Evolutionary conservation across 139 green algal species (phyloP), one percentile per base, ranked within the genome.

Genomic region (Zygnema circumcarinatum): DNA sequence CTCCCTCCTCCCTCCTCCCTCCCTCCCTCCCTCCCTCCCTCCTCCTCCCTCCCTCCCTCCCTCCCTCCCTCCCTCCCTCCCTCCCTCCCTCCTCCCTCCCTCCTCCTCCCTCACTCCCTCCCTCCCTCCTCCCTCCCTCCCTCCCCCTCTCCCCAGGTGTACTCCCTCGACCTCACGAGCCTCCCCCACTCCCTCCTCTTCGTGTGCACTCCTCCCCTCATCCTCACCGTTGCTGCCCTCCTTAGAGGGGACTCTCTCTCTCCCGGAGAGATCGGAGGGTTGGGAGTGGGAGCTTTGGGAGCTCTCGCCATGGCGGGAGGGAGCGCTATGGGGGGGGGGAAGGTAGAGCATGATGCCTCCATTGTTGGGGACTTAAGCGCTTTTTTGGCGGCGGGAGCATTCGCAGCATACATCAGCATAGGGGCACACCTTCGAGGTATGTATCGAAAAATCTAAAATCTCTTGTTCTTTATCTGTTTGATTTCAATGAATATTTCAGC

Each of bases 181-280:
- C 92, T 98, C 0, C 78, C 94, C 0, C 95, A 97, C 90, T 92
- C 90, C 35, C 88, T 98, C 76, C 92, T 98, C 76, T 93, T 96
- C 72, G 91, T 96, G 31, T 95, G 83, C 7, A 88, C 88, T 33
- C 90, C 93, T 16, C 95, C 95, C 25, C 53, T 98, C n/a, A 80
- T 98, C 38, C 88, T 97, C 32, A 92, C 94, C 16, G 76, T 36
- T 0, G 62, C 81, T 53, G 52, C 87, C 32, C 82, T 92, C 35
- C n/a, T 94, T n/a, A 76, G 82, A 36, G 74, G 93, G 1, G 33
- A 92, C 68, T 91, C 92, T 11, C 94, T 97, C 84, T 95, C 94
- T 20, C 2, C 25, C 35, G 74, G 74, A 32, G 84, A 89, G 74
- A 11, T 83, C 36, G 39, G 32, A 22, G 84, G 74, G 35, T 69